Conservation (phyloP, 2,329 filamentous ascomycete genomes). For the Xylaria sp. region DNA sequence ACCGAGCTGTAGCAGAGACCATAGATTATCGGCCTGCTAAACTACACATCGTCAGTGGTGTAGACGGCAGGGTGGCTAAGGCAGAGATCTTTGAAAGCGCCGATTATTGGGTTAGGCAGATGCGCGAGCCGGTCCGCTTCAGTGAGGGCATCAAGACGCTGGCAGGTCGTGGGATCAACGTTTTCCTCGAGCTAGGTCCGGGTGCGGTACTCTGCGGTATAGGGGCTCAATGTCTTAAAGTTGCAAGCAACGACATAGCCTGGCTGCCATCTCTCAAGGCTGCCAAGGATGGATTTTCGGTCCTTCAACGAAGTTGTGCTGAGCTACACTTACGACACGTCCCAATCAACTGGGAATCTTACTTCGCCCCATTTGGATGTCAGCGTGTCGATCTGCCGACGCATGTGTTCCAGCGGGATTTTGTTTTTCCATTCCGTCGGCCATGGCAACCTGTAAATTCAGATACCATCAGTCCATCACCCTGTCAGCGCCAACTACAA, state of each 20-base stretch:
- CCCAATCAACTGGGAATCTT: slow-evolving; percentile 48
- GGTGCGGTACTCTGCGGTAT: slow-evolving; percentile 46
- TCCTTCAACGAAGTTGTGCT: slow-evolving; percentile 42
- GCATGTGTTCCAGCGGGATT: slow-evolving; percentile 48
- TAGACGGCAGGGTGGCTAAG: slow-evolving; percentile 40
- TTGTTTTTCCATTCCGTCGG: background rate
- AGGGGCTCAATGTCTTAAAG: slow-evolving; percentile 44
- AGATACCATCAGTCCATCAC: background rate
- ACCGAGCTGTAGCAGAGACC: slow-evolving; percentile 41
- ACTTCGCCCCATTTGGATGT: slow-evolving; percentile 47
- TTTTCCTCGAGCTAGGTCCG: slow-evolving; percentile 50
- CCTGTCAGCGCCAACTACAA: too few species aligned
- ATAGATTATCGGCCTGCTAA: slow-evolving; percentile 39
- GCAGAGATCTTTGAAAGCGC: slow-evolving; percentile 43
- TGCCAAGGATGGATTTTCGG: slow-evolving; percentile 29
- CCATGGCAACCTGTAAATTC: background rate
- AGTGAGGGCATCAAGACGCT: slow-evolving; percentile 47
- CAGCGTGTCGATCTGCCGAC: slow-evolving; percentile 47
- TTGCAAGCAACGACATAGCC: slow-evolving; percentile 21
- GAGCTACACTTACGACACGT: slow-evolving; percentile 46
- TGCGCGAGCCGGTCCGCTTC: slow-evolving; percentile 47
- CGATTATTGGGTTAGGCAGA: slow-evolving; percentile 49
- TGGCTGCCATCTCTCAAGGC: slow-evolving; percentile 48
- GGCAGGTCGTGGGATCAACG: slow-evolving; percentile 40
- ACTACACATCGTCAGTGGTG: slow-evolving; percentile 43